phyloP scores from a whole-genome alignment of 2,329 filamentous ascomycete species.

The Didymella segeticola region DNA sequence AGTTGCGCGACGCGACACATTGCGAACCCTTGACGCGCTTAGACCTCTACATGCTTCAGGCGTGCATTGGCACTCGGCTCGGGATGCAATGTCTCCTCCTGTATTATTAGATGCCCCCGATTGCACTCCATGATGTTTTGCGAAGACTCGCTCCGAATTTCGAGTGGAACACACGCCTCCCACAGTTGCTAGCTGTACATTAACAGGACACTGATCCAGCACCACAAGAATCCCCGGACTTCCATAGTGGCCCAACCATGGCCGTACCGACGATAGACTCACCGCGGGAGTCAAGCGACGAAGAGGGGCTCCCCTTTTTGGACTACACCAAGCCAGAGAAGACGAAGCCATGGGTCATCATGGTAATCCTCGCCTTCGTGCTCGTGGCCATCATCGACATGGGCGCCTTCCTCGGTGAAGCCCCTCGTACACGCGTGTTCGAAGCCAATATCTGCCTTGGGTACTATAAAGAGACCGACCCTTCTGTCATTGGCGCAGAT shows the following conservation, averaged over 20 bases:
- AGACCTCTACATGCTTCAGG: constrained; percentile 7
- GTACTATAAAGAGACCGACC: constrained; percentile 53
- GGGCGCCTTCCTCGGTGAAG: constrained; percentile 53
- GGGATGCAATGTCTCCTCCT: constrained; percentile 2
- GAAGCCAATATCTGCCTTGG: constrained; percentile 58
- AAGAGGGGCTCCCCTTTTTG: constrained; percentile 29
- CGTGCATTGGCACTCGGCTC: constrained; percentile 6
- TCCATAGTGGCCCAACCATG: constrained; percentile 16
- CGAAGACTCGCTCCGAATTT: too few relatives aligned
- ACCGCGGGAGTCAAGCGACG: constrained; percentile 25
- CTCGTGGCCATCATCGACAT: constrained; percentile 56
- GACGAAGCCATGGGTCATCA: constrained; percentile 42
- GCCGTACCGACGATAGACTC: constrained; percentile 1
- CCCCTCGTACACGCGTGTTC: constrained; percentile 57
- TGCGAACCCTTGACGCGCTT: constrained; percentile 12
- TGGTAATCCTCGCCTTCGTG: constrained; percentile 47
- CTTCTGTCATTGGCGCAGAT: constrained; percentile 51
- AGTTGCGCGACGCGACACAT: constrained; percentile 11
- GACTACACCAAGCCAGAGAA: constrained; percentile 9
- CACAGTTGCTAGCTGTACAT: too few relatives aligned
- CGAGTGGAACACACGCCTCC: background rate
- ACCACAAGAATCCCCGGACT: background rate
- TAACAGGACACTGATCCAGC: background rate
- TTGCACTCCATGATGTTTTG: background rate
- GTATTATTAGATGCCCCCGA: background rate